These are phyloP conservation scores for Penicillium dipodomyicola DNA, from an alignment of 495 filamentous ascomycete species.

Conservation along the genomic window DNA sequence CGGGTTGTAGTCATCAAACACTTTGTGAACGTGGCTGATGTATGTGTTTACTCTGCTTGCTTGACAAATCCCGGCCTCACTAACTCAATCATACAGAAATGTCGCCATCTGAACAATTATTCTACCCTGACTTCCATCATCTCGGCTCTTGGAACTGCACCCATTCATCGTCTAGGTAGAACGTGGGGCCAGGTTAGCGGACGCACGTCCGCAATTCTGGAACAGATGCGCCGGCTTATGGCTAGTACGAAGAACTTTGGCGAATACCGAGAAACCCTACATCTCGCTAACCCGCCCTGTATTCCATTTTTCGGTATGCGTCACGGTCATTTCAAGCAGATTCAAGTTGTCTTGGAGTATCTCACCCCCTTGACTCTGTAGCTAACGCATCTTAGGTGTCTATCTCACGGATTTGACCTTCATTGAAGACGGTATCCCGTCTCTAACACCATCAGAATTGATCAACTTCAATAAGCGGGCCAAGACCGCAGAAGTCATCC, in stretches of 20 bases:
- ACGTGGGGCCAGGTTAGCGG: conserved; percentile 94
- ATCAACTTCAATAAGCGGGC: conserved; percentile 99
- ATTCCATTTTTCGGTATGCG: conserved; percentile 95
- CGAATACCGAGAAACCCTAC: conserved; percentile 90
- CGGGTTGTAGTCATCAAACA: conserved; percentile 97
- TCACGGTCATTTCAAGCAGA: not conserved
- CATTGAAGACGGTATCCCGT: conserved; percentile 97
- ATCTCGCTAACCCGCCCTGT: conserved; percentile 90
- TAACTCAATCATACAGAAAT: conserved; percentile 63
- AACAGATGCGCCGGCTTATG: conserved; percentile 92
- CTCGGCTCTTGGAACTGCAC: conserved; percentile 88
- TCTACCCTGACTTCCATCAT: conserved; percentile 98
- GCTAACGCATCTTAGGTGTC: conserved; percentile 61
- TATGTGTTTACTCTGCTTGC: conserved; percentile 30
- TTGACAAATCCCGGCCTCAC: not conserved
- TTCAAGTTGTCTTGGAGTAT: not conserved
- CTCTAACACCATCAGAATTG: conserved; percentile 87
- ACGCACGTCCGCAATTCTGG: conserved; percentile 72
- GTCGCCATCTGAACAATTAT: conserved; percentile 89
- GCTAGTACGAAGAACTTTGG: conserved; percentile 97
- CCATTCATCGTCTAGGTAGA: conserved; percentile 86
- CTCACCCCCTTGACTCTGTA: conserved; percentile 6
- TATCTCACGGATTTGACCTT: conserved; percentile 98
- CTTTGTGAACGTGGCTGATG: conserved; percentile 93
- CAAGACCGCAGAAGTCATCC: conserved; percentile 96